phyloP scores from a whole-genome alignment of 2,329 filamentous ascomycete genomes.

The Colletotrichum zoysiae region DNA sequence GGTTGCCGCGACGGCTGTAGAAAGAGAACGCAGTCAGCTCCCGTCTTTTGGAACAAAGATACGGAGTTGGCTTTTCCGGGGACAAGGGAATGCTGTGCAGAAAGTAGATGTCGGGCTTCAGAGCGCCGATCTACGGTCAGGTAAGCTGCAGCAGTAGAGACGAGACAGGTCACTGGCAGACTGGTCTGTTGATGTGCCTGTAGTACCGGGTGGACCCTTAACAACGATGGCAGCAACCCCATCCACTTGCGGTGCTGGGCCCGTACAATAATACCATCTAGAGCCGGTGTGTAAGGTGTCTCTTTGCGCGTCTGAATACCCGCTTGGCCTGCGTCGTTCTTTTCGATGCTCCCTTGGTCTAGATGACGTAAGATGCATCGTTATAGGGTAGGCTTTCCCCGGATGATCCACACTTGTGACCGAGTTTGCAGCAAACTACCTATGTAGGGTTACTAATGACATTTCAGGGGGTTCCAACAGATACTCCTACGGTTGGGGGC shows the following conservation, averaged over 20 bases:
- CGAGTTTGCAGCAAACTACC: not conserved
- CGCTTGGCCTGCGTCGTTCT: conserved; percentile 2
- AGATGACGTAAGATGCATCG: conserved; percentile 8
- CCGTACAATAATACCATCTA: not conserved
- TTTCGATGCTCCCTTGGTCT: not conserved
- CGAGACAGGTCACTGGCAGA: conserved; percentile 8
- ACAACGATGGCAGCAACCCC: conserved; percentile 14
- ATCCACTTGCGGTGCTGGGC: conserved; percentile 8
- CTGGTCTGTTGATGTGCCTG: conserved; percentile 16
- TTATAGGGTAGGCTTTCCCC: not conserved
- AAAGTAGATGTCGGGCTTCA: not conserved
- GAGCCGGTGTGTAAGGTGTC: conserved; percentile 3
- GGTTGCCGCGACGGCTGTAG: conserved; percentile 14
- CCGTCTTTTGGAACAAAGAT: not conserved
- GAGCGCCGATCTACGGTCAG: not conserved
- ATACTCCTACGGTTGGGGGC: not conserved
- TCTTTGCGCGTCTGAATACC: not conserved
- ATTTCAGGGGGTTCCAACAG: not conserved
- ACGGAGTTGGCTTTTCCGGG: not conserved
- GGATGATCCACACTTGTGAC: conserved; percentile 31
- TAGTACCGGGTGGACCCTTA: conserved; percentile 14
- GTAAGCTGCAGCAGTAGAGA: conserved; percentile 13
- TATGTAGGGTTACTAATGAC: not conserved
- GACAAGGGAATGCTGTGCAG: not conserved
- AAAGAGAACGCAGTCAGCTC: conserved; percentile 14